These are phyloP conservation scores for Ogataea thermomethanolica DNA, from an alignment of 805 yeast genomes.

Conservation along the genomic window DNA sequence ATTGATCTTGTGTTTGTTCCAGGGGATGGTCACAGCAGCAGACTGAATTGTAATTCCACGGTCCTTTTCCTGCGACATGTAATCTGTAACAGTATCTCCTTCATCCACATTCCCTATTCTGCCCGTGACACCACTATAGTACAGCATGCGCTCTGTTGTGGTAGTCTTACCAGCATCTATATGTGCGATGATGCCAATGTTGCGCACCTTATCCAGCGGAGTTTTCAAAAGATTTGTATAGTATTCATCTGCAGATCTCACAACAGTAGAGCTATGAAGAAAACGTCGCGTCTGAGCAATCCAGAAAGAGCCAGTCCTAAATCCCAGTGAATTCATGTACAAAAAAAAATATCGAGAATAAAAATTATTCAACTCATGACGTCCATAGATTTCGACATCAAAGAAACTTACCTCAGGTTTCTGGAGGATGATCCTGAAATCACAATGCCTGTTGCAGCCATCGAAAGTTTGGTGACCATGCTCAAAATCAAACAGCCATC, in stretches of 20 bases:
- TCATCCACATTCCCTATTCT: slow-evolving; percentile 91
- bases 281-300: neutral
- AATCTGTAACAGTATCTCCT: slow-evolving; percentile 96
- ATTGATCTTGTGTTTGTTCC: slow-evolving; percentile 72
- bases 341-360: slow-evolving; percentile 2
- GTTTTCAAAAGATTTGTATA: slow-evolving; percentile 20
- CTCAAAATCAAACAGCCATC: slow-evolving; percentile 80
- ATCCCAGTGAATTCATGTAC: slow-evolving; percentile 1
- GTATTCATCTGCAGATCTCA: slow-evolving; percentile 5
- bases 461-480: slow-evolving; percentile 86
- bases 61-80: slow-evolving; percentile 80
- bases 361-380: slow-evolving; percentile 1
- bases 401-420: slow-evolving; percentile 72
- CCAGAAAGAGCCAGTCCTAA: neutral
- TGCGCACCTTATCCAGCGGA: slow-evolving; percentile 49
- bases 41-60: slow-evolving; percentile 96
- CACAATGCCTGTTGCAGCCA: slow-evolving; percentile 99
- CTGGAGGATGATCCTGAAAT: slow-evolving; percentile 89
- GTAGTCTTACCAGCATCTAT: slow-evolving; percentile 99
- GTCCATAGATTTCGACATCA: slow-evolving; percentile 62
- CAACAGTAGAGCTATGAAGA: neutral
- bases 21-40: slow-evolving; percentile 89
- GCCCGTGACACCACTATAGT: slow-evolving; percentile 74
- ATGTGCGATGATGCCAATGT: slow-evolving; percentile 97
- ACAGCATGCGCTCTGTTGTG: slow-evolving; percentile 94